phyloP scores from a whole-genome alignment of 768 basidiomycete genomes.

The Lactifluus pinguis region DNA sequence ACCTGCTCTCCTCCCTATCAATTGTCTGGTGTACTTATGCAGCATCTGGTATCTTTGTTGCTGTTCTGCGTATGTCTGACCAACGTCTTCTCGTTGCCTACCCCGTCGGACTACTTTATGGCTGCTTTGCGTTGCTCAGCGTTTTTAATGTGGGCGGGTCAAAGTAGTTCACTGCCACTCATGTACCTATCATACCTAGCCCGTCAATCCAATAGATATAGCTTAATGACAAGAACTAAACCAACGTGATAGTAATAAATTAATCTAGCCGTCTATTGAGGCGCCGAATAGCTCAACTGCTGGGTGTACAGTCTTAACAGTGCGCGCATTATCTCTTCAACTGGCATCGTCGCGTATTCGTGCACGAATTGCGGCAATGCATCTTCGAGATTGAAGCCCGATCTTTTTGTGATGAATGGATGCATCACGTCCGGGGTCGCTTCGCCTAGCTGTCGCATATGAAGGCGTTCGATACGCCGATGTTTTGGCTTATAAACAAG shows the following conservation, averaged over 20 bases:
- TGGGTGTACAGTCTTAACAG: slow-evolving; percentile 68
- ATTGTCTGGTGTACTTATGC: slow-evolving; percentile 97
- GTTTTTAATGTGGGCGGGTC: slow-evolving; percentile 60
- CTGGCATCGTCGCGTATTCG: slow-evolving; percentile 74
- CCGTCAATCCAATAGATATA: slow-evolving; percentile 7
- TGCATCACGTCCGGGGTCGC: slow-evolving; percentile 87
- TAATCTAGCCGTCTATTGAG: not conserved
- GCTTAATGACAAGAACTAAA: slow-evolving; percentile 21
- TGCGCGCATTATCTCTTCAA: slow-evolving; percentile 79
- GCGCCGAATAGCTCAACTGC: slow-evolving; percentile 41
- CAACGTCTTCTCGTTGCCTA: slow-evolving; percentile 95
- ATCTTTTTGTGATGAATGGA: slow-evolving; percentile 78
- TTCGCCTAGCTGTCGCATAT: slow-evolving; percentile 79
- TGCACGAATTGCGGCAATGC: slow-evolving; percentile 81
- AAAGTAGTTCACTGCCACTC: not conserved
- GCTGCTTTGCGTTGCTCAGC: slow-evolving; percentile 88
- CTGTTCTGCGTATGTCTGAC: slow-evolving; percentile 90
- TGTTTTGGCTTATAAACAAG: slow-evolving; percentile 48
- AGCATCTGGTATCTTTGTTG: slow-evolving; percentile 92
- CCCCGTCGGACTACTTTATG: slow-evolving; percentile 88
- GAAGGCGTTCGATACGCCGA: slow-evolving; percentile 68
- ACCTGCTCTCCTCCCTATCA: slow-evolving; percentile 69
- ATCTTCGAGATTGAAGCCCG: slow-evolving; percentile 76
- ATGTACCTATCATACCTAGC: slow-evolving; percentile 5
- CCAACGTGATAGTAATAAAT: not conserved